A percentile compares a stretch with the other conserved stretches of the same genome.
Evolutionary conservation across 2,329 filamentous ascomycete genomes (phyloP).

Genomic region (Aureobasidium sp.): DNA sequence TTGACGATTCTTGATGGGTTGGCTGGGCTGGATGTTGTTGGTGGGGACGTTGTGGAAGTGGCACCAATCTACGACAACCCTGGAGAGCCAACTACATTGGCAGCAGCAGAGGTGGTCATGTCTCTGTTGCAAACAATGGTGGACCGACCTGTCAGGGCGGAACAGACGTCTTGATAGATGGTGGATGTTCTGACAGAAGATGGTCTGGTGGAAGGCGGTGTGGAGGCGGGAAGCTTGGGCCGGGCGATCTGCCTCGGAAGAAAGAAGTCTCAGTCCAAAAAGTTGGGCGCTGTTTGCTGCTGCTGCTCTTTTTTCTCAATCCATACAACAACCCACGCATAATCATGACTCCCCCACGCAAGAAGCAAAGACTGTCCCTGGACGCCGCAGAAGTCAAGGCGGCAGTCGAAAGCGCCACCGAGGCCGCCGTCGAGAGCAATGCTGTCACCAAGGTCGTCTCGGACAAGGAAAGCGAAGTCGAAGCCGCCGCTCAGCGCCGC

Average conservation of each 20-base stretch:
- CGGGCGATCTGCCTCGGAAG: slow-evolving; percentile 2
- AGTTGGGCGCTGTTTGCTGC: slow-evolving; percentile 3
- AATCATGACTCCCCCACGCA: slow-evolving; percentile 31
- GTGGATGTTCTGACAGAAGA: not conserved
- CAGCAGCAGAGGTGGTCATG: slow-evolving; percentile 46
- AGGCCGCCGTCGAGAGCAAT: slow-evolving; percentile 12
- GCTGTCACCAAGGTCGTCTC: not conserved
- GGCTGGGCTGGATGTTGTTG: slow-evolving; percentile 48
- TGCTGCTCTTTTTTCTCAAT: not conserved
- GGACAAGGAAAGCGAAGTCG: not conserved
- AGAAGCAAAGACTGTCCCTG: slow-evolving; percentile 33
- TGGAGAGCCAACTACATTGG: slow-evolving; percentile 48
- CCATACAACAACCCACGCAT: not conserved
- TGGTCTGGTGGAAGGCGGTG: not conserved
- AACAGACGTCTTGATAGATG: not conserved
- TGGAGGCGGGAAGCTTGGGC: not conserved
- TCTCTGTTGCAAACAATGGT: slow-evolving; percentile 43
- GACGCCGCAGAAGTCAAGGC: slow-evolving; percentile 27
- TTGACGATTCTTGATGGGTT: slow-evolving; percentile 51
- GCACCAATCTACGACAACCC: slow-evolving; percentile 53
- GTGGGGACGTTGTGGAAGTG: slow-evolving; percentile 53
- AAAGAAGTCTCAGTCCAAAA: slow-evolving; percentile 1
- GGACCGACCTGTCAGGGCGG: slow-evolving; percentile 19
- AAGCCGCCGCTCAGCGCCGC: slow-evolving; percentile 20
- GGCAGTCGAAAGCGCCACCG: slow-evolving; percentile 21